Conservation (phyloP, 305 asterid species). For the Ruellia speciosa region DNA sequence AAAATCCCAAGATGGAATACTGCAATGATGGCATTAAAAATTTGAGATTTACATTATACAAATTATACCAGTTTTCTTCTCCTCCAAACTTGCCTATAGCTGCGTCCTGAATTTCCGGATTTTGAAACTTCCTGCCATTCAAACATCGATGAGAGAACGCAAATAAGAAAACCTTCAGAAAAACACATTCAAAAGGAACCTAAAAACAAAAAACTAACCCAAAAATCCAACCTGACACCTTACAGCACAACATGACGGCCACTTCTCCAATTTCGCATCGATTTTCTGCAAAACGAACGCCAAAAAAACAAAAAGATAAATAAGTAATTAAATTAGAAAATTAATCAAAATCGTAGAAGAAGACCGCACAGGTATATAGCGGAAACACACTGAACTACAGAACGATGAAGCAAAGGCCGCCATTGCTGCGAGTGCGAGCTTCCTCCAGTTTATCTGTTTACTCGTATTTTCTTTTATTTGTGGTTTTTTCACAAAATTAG, state of each 20-base stretch:
- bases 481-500: too few relatives aligned
- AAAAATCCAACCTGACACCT: constrained; percentile 40
- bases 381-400: constrained; percentile 24
- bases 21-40: not conserved
- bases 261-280: constrained; percentile 34
- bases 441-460: not conserved
- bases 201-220: not conserved
- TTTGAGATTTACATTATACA: constrained; percentile 1
- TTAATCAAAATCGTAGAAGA: not conserved
- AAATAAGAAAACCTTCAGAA: not conserved
- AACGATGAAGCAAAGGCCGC: constrained; percentile 29
- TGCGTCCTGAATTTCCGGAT: constrained; percentile 40
- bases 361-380: constrained; percentile 26
- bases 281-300: constrained; percentile 35
- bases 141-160: constrained; percentile 3
- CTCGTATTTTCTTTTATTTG: not conserved
- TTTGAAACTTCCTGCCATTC: constrained; percentile 41
- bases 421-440: constrained; percentile 27
- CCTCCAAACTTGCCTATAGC: constrained; percentile 70
- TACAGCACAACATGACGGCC: constrained; percentile 28
- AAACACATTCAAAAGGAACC: not conserved
- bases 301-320: not conserved
- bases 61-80: constrained; percentile 66
- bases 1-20: not conserved
- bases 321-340: not conserved